Base-by-base conservation (phyloP, 2,329 filamentous ascomycete species). In the Annulohypoxylon truncatum region DNA sequence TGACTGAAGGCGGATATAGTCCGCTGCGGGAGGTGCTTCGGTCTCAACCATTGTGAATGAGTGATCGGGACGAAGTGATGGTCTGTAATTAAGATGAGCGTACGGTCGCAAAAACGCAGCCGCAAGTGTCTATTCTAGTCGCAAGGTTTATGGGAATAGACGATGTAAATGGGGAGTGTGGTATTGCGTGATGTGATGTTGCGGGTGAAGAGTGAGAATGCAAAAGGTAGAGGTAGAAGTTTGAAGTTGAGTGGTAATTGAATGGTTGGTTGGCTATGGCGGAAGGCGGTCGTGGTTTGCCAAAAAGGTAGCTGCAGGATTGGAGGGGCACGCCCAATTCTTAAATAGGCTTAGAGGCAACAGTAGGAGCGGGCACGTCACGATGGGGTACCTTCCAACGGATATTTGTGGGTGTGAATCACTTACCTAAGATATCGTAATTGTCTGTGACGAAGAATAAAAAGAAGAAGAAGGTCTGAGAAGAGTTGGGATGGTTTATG, bases 41-140 rank as follows among this genome's bases (percentile, higher is more conserved):
- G 59, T 56, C 42, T 72, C 62, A 38, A 55, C 66, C 72, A 74
- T 74, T 22, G n/a, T 73, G 67, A 10, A n/a, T 73, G 64, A 8
- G 13, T 35, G 53, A 54, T 55, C 20, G 20, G 10, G 15, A 18
- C 28, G 3, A 22, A 13, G 1, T 31, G 7, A 15, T 7, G 29
- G 33, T 42, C 44, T 68, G 35, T 61, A 10, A 12, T 33, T 1
- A 6, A 35, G 42, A 59, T 67, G 46, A 61, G 57, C 47, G 58
- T 58, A n/a, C 35, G n/a, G 9, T 68, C 44, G 61, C 58, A 38
- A 38, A 31, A 28, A 9, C 12, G 8, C 6, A 12, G 9, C 15
- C 1, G 38, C 9, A 42, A 22, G 9, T 4, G 26, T 42, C 8
- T 42, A 42, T 20, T 56, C 24, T 15, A 29, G 22, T 40, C 13